Base-by-base conservation (phyloP, 768 basidiomycete genomes). In the Trichaptum fuscoviolaceum region DNA sequence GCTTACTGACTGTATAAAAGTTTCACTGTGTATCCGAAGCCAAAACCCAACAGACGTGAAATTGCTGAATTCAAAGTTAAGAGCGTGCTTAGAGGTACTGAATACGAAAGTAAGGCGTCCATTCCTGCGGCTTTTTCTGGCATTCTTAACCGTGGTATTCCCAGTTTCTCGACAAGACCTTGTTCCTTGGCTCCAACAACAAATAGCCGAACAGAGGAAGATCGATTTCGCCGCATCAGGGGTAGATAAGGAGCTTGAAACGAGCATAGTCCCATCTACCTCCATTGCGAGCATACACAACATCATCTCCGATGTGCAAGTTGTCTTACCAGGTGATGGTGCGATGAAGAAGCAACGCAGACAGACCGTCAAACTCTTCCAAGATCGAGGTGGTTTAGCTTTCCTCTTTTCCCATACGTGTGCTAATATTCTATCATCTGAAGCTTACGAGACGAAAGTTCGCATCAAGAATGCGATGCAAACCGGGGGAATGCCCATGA, bases 131-230 rank as follows among this genome's bases (percentile, higher is more conserved):
- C 52, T 7, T n/a, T 30, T 67, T 15, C 18, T 5, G 1, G 59
- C 23, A 18, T 61, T 20, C 25, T 70, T 58, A 73, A 42, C 8
- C 18, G 5, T 35, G 24, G 35, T 3, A 34, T 80, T 78, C 82
- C 23, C 76, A 86, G 85, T 83, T 26, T 76, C 89, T 6, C 82
- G 85, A 7, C 85, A 88, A 63, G 91, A 94, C 66, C 82, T 95
- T 0, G 86, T 92, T 2, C 76, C 82, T 17, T 93, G 87, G 87
- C 78, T 95, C 23, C 89, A 90, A 59, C 85, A 89, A 18, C 87
- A 91, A 68, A 90, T 95, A 20, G 79, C 87, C 0, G 92, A 94
- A 69, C 92, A 94, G 76, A 90, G 88, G 72, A 87, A 88, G 1
- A 81, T 87, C 26, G 93, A 95, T 70, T 76, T 84, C 0, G 78